A percentile compares a stretch with the other conserved stretches of the same genome.
phyloP scores from a whole-genome alignment of 1,284 basidiomycete species.

The Ganoderma multipileum region DNA sequence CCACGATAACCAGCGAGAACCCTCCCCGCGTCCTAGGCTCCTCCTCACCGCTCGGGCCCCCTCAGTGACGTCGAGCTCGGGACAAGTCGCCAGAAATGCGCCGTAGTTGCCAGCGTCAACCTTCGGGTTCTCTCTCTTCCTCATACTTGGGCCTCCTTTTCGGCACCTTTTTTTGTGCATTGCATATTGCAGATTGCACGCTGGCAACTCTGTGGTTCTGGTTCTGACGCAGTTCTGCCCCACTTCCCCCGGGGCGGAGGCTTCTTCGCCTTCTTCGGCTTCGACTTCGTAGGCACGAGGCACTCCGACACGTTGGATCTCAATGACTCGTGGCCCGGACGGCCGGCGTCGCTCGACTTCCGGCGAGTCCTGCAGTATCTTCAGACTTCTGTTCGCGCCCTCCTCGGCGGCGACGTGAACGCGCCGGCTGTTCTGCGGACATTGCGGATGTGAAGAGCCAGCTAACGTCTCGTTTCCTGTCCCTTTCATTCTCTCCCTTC shows the following conservation, averaged over 20 bases:
- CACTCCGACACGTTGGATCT: not conserved
- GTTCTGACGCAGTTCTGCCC: not conserved
- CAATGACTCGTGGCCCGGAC: not conserved
- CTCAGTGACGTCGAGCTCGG: not conserved
- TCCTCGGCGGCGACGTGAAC: not conserved
- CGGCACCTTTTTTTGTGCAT: not conserved
- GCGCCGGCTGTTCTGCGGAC: not conserved
- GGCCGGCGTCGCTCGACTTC: not conserved
- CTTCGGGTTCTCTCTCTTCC: not conserved
- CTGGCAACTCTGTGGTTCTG: not conserved
- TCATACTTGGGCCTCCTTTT: not conserved
- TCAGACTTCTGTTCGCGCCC: not conserved
- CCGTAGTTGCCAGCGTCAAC: slow-evolving; percentile 1
- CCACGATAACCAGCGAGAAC: slow-evolving; percentile 4
- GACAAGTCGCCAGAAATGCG: not conserved
- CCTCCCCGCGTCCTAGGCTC: not conserved
- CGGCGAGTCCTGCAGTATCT: not conserved
- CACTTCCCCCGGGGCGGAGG: not conserved
- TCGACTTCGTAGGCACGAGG: slow-evolving; percentile 2
- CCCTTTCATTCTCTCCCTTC: not conserved
- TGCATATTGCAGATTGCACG: not conserved
- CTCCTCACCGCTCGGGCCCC: not conserved
- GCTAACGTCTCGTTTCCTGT: not conserved
- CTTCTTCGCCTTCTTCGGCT: not conserved
- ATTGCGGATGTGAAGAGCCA: slow-evolving; percentile 2